These are phyloP conservation scores for Beauveria pseudobassiana DNA, from an alignment of 2,329 filamentous ascomycete genomes.

Conservation along the genomic window DNA sequence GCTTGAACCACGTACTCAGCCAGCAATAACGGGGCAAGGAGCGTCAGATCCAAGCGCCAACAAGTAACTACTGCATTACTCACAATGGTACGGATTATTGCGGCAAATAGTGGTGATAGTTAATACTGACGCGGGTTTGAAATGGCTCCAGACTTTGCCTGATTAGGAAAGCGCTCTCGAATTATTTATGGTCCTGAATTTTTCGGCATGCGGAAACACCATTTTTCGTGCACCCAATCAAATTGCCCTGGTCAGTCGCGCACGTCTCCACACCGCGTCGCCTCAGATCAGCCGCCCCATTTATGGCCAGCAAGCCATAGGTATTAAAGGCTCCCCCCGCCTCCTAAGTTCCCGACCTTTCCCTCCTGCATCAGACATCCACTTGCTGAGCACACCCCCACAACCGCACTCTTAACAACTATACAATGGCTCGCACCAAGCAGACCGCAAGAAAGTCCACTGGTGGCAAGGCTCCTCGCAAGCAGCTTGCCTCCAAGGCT, in stretches of 20 bases:
- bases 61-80: background rate
- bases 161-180: conserved; percentile 8
- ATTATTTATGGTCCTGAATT: background rate
- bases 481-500: conserved; percentile 99
- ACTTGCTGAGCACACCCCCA: conserved; percentile 24
- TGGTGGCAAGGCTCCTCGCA: conserved; percentile 73
- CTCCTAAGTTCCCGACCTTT: conserved; percentile 28
- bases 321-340: conserved; percentile 40
- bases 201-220: conserved; percentile 5
- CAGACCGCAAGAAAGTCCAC: conserved; percentile 69
- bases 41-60: background rate
- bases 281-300: conserved; percentile 32
- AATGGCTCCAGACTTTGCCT: background rate
- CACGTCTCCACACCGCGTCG: conserved; percentile 10
- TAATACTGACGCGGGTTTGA: background rate
- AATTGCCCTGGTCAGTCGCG: conserved; percentile 3
- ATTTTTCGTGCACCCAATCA: conserved; percentile 10
- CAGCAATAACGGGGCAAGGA: background rate
- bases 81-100: background rate
- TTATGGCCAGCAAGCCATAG: conserved; percentile 22
- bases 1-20: background rate
- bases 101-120: background rate
- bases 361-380: conserved; percentile 36
- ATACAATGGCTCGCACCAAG: conserved; percentile 58
- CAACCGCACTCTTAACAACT: conserved; percentile 26